Base-by-base conservation (phyloP, 768 basidiomycete species). In the Galerina marginata region DNA sequence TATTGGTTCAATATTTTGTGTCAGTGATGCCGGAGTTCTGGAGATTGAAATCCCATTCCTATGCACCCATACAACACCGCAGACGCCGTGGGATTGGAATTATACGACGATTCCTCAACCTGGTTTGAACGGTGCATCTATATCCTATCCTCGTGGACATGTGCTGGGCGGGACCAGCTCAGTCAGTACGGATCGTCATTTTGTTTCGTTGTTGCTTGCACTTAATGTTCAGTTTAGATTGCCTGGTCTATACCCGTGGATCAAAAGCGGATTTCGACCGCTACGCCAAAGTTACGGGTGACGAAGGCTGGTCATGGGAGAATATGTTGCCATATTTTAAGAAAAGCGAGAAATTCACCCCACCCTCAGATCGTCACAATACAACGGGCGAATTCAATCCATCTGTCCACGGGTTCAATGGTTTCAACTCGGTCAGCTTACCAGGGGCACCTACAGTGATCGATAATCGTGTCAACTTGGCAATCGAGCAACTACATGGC, bases 251-350 rank as follows among this genome's bases (percentile, higher is more conserved):
- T 50, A 75, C 74, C 3, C 69, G 74, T 7, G 77, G 77, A 4
- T 69, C 75, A 1, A 63, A 59, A 6, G 75, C 75, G 14, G 86
- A 87, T 60, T 89, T 80, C 59, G 82, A 88, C 62, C 80, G 84
- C 53, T 85, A 80, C 67, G 84, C 83, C 0, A 48, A 67, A 2
- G 72, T 81, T 14, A 74, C 77, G 6, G 84, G 79, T 6, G 83
- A 86, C 36, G 47, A 73, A 1, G 76, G 77, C 5, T 89, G 87
- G 87, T 71, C 72, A 9, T 77, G 76, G 76, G 58, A 67, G 11
- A 69, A 54, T 25, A 66, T 79, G 26, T 65, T 72, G 14, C 68
- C 69, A 9, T 77, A 75, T 47, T 68, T 74, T 51, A 47, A 53
- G 37, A 74, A 71, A 67, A 58, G 51, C 16, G 69, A 71, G 26